These are phyloP conservation scores for Cicer bijugum DNA, from an alignment of 306 rosid genomes.

Conservation along the genomic window DNA sequence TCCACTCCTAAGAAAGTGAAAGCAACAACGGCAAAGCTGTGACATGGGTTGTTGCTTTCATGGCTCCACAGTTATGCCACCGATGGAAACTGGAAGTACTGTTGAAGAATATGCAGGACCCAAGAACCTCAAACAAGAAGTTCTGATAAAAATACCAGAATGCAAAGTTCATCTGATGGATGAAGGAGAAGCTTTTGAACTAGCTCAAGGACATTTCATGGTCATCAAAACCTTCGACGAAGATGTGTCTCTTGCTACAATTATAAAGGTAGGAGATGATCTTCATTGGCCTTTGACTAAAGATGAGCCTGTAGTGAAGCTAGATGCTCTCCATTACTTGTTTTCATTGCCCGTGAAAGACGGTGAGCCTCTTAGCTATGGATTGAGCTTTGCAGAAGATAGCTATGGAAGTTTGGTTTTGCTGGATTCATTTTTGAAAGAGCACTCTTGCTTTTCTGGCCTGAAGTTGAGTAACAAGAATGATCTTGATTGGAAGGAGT, in stretches of 20 bases:
- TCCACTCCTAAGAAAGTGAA: conserved; percentile 38
- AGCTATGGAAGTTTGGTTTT: conserved; percentile 51
- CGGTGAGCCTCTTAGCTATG: conserved; percentile 92
- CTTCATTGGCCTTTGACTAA: conserved; percentile 95
- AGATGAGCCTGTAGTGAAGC: conserved; percentile 93
- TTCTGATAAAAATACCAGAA: conserved; percentile 62
- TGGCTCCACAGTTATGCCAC: conserved; percentile 51
- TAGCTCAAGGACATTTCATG: conserved; percentile 71
- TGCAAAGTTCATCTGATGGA: conserved; percentile 83
- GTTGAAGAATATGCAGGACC: conserved; percentile 38
- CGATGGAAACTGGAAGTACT: conserved; percentile 33
- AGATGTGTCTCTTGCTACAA: conserved; percentile 69
- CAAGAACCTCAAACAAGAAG: conserved; percentile 55
- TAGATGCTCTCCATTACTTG: conserved; percentile 67
- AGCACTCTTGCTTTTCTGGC: conserved; percentile 75
- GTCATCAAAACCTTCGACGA: conserved; percentile 64
- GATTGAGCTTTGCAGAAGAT: conserved; percentile 67
- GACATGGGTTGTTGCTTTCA: conserved; percentile 67
- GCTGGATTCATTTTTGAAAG: conserved; percentile 72
- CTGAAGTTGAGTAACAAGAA: conserved; percentile 46
- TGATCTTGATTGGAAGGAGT: conserved; percentile 87
- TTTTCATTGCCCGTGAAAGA: conserved; percentile 77
- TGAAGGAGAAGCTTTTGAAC: conserved; percentile 75
- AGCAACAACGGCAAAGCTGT: conserved; percentile 32
- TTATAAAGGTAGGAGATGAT: conserved; percentile 70